These are phyloP conservation scores for Chytridiales sp. DNA, from an alignment of 371 early-diverging fungal genomes.

Conservation along the genomic window DNA sequence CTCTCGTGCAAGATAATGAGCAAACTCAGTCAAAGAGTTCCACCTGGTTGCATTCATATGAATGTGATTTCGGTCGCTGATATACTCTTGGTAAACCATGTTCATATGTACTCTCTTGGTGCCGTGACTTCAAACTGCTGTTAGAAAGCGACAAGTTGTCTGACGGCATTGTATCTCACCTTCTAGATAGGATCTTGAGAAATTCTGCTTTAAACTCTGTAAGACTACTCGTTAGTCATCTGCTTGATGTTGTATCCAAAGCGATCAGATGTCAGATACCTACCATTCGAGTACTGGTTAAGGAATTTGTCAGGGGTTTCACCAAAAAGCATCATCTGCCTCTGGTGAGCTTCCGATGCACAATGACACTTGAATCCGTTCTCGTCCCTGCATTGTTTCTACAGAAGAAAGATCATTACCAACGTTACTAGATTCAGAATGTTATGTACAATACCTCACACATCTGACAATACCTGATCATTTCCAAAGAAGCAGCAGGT, in stretches of 20 bases:
- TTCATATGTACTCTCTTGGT: conserved; percentile 87
- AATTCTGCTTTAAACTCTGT: conserved; percentile 46
- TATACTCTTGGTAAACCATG: conserved; percentile 94
- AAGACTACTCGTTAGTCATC: too few relatives aligned
- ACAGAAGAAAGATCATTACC: background rate
- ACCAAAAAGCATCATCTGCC: conserved; percentile 88
- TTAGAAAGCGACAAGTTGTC: conserved; percentile 3
- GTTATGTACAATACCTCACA: conserved; percentile 65
- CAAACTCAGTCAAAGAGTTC: conserved; percentile 84
- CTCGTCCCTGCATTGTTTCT: conserved; percentile 77
- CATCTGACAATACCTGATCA: conserved; percentile 79
- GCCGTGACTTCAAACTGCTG: conserved; percentile 56
- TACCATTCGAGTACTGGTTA: conserved; percentile 32
- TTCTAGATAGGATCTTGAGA: conserved; percentile 39
- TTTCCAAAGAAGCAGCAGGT: too few relatives aligned
- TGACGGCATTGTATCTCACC: conserved; percentile 15
- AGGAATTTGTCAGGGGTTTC: conserved; percentile 56
- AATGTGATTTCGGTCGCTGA: conserved; percentile 82
- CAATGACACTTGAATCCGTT: conserved; percentile 96
- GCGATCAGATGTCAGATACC: too few relatives aligned
- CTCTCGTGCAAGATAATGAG: conserved; percentile 77
- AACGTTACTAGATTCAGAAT: background rate
- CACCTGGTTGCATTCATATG: conserved; percentile 97
- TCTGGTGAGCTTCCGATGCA: conserved; percentile 87
- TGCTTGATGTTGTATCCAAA: too few relatives aligned